These are phyloP conservation scores for Puccinia triticina DNA, from an alignment of 1,284 basidiomycete genomes.

Conservation along the genomic window DNA sequence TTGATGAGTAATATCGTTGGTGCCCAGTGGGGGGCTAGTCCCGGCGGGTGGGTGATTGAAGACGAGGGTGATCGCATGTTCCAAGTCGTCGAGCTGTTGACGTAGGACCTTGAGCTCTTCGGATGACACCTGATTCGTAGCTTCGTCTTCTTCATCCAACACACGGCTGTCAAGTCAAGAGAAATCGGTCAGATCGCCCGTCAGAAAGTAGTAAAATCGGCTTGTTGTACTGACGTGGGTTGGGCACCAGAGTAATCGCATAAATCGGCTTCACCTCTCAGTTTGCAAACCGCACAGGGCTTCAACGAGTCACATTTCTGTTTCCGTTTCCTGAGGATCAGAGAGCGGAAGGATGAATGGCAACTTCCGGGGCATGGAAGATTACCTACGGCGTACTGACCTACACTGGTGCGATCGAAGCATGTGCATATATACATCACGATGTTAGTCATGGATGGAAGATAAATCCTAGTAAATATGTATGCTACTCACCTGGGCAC, in stretches of 20 bases:
- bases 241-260: conserved; percentile 46
- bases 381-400: not conserved
- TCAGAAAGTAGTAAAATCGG: not conserved
- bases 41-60: conserved; percentile 15
- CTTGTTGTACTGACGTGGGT: not conserved
- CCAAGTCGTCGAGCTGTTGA: conserved; percentile 40
- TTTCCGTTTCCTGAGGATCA: conserved; percentile 39
- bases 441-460: not conserved
- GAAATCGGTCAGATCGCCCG: not conserved
- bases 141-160: conserved; percentile 46
- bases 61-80: conserved; percentile 36
- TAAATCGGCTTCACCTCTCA: conserved; percentile 48
- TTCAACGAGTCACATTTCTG: conserved; percentile 52
- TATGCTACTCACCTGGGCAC: conserved; percentile 34
- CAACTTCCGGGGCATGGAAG: not conserved
- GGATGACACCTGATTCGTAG: conserved; percentile 29
- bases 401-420: conserved; percentile 25
- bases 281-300: conserved; percentile 49
- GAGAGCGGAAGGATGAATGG: not conserved
- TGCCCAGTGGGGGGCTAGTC: not conserved
- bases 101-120: conserved; percentile 38
- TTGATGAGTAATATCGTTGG: not conserved
- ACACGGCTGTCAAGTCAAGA: conserved; percentile 19
- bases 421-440: not conserved
- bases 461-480: not conserved